Percentiles rank a stretch among this genome's conserved stretches.
phyloP scores from a whole-genome alignment of 2,329 filamentous ascomycete species.

The Rutstroemia sp. region DNA sequence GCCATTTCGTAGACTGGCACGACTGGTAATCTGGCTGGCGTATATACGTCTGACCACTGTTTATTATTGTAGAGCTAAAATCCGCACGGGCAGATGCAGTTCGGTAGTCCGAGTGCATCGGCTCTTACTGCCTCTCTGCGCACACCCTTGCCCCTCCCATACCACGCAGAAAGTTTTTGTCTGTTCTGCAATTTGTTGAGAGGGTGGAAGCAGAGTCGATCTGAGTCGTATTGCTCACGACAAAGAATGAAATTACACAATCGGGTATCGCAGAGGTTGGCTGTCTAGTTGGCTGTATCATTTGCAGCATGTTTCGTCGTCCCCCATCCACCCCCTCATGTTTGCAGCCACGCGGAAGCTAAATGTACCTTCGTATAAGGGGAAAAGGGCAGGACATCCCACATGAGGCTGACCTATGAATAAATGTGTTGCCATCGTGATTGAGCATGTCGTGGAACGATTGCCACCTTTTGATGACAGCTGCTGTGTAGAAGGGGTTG shows the following conservation, averaged over 20 bases:
- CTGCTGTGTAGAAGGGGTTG: slow-evolving; percentile 7
- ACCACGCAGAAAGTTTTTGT: too few relatives aligned
- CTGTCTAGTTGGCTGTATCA: not conserved
- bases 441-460: slow-evolving; percentile 7
- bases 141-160: too few relatives aligned
- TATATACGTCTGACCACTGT: slow-evolving; percentile 22
- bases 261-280: not conserved
- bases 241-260: not conserved
- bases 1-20: slow-evolving; percentile 15
- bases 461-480: slow-evolving; percentile 5
- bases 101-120: slow-evolving; percentile 21
- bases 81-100: slow-evolving; percentile 24
- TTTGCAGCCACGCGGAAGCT: slow-evolving; percentile 9
- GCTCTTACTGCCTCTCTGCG: not conserved
- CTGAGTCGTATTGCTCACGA: not conserved
- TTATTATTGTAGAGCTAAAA: not conserved
- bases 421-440: slow-evolving; percentile 11
- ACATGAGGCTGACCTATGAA: slow-evolving; percentile 12
- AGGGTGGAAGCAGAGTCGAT: not conserved
- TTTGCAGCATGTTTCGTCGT: not conserved
- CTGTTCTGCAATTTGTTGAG: not conserved
- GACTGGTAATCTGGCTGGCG: slow-evolving; percentile 16
- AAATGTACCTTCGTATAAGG: slow-evolving; percentile 11
- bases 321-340: not conserved
- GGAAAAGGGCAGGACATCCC: not conserved